A percentile compares a stretch with the other conserved stretches of the same genome.
Evolutionary conservation across 73 alveolate species (phyloP).

Genomic region (Blepharisma stoltei): DNA sequence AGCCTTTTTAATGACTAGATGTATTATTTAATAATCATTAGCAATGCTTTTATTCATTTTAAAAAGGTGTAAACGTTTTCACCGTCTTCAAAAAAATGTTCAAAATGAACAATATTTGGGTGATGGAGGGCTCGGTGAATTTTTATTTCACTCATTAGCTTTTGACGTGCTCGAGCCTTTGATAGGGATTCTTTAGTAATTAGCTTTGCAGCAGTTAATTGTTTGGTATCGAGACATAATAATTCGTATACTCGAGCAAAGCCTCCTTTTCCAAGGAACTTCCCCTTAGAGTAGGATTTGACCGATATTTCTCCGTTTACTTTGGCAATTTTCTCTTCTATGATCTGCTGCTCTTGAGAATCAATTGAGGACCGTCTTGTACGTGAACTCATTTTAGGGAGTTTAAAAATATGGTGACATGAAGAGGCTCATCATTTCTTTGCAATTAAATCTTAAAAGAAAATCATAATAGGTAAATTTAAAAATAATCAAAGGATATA

Average conservation of each 20-base stretch:
- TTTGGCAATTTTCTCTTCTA: slow-evolving; percentile 39
- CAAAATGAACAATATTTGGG: slow-evolving; percentile 85
- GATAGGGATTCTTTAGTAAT: slow-evolving; percentile 69
- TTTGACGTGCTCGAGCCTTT: slow-evolving; percentile 75
- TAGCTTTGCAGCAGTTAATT: slow-evolving; percentile 66
- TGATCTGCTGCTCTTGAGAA: slow-evolving; percentile 16
- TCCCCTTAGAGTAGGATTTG: slow-evolving; percentile 38
- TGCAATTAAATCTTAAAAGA: no score
- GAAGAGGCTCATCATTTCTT: no score
- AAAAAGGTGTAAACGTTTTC: slow-evolving; percentile 87
- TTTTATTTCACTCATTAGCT: slow-evolving; percentile 81
- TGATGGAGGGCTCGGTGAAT: slow-evolving; percentile 89
- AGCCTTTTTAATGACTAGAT: slow-evolving; percentile 72
- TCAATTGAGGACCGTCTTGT: no score
- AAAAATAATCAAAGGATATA: no score
- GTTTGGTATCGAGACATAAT: slow-evolving; percentile 51
- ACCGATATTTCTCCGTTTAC: slow-evolving; percentile 36
- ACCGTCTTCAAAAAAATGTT: slow-evolving; percentile 92
- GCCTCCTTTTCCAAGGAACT: slow-evolving; percentile 71
- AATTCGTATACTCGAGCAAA: slow-evolving; percentile 82
- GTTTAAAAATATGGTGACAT: no score
- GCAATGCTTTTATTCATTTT: slow-evolving; percentile 53
- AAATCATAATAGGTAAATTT: no score
- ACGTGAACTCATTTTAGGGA: no score
- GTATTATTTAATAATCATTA: slow-evolving; percentile 66